phyloP scores from a whole-genome alignment of 148 eudicot genomes.

The Limonium bicolor region DNA sequence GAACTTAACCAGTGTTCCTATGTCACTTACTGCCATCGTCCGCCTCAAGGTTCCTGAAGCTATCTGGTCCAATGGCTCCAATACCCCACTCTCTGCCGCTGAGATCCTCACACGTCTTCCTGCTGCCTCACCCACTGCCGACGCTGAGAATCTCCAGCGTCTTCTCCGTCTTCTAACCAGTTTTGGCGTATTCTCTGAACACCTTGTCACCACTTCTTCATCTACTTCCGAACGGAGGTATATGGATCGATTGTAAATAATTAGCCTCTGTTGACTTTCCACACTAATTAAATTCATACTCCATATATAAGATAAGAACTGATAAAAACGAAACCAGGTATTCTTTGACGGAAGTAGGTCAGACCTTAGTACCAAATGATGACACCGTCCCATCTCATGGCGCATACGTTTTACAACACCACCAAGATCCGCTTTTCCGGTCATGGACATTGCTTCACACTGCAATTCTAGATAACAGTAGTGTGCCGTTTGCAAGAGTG shows the following conservation, averaged over 20 bases:
- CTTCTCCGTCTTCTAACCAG: slow-evolving; percentile 27
- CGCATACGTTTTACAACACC: slow-evolving; percentile 37
- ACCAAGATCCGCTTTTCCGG: slow-evolving; percentile 28
- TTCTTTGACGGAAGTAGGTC: slow-evolving; percentile 26
- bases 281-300: too few relatives aligned
- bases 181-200: slow-evolving; percentile 26
- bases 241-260: too few relatives aligned
- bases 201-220: not conserved
- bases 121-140: slow-evolving; percentile 14
- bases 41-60: slow-evolving; percentile 25
- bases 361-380: slow-evolving; percentile 23
- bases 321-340: too few relatives aligned
- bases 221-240: too few relatives aligned
- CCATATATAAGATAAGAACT: too few relatives aligned
- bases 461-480: slow-evolving; percentile 23
- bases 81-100: slow-evolving; percentile 20
- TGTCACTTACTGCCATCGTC: slow-evolving; percentile 36
- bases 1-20: slow-evolving; percentile 40
- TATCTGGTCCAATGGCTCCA: slow-evolving; percentile 23
- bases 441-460: slow-evolving; percentile 25
- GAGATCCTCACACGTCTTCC: slow-evolving; percentile 14
- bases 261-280: too few relatives aligned
- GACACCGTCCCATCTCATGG: slow-evolving; percentile 26
- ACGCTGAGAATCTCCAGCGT: slow-evolving; percentile 29
- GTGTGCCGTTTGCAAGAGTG: slow-evolving; percentile 27